Base-by-base conservation (phyloP, 768 basidiomycete genomes). In the Hericium rajendrae region DNA sequence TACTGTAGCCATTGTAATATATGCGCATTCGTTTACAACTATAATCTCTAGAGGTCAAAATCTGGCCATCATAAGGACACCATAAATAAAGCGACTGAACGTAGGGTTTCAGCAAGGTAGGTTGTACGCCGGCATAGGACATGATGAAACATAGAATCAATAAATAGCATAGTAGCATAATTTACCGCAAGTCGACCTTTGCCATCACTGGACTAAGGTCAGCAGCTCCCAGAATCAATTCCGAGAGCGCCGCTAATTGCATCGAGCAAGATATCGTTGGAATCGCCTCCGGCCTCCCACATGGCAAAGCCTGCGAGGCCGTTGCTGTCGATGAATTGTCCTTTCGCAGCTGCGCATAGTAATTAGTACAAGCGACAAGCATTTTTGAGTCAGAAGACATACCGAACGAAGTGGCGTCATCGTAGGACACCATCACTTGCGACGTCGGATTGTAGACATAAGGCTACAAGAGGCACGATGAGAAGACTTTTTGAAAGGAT, bases 211-310 rank as follows among this genome's bases (percentile, higher is more conserved):
- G 9, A 20, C 18, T n/a, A 18, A n/a, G n/a, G n/a, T 46, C 43
- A 18, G 9, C 12, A 46, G n/a, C 20, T 43, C 15, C 43, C 43
- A 6, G n/a, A 13, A 32, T 56, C 43, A 15, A 41, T 13, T 3
- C 60, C 52, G 1, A 58, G 10, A 1, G 24, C 72, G 1, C 28
- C n/a, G 13, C 18, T 59, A 54, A 75, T 74, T 48, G 74, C 63
- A 4, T 64, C 52, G 50, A 74, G 53, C n/a, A 75, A 68, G 15
- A 70, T 59, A 57, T 70, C 66, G 6, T 74, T 48, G 62, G 62
- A 73, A 63, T 79, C 78, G 24, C 79, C 73, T 5, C 70, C 75
- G 18, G 70, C 67, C 58, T 79, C 72, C 64, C 76, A 79, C 70
- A 78, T 72, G 18, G 77, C 71, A 43, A 73, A 78, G 28, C 78